Evolutionary conservation across 331 rosid species (phyloP), one percentile per base, ranked within the genome.

Genomic region (Prunus yedoensis): DNA sequence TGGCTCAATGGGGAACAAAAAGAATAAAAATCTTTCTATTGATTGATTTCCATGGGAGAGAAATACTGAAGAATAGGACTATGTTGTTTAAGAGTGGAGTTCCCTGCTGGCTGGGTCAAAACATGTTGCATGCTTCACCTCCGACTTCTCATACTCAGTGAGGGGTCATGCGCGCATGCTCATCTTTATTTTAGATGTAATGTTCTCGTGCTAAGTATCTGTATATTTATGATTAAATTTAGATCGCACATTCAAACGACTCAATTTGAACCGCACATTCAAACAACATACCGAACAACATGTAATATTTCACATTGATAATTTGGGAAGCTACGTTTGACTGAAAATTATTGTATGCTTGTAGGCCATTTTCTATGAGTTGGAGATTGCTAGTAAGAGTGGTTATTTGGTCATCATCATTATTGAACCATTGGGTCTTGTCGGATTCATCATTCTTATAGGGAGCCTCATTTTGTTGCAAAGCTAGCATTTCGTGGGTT

Each of bases 1-100:
- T 82, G 83, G 64, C 85, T 78, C 80, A 78, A 85, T 16, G 84
- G 91, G 93, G 89, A 87, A 85, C 93, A 91, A 77, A 75, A 3
- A 76, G 93, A 87, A 88, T 85, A 77, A 88, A 85, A 83, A 87
- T 83, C 87, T 84, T 80, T 77, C 28, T 64, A 47, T 80, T 77
- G 91, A 87, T 83, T 83, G 91, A 87, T 83, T 83, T 82, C 70
- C 70, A 83, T 74, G 80, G 49, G 43, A 30, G 47, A 71, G 77
- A 79, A 79, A 61, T 52, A 79, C 35, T 13, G 73, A 68, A n/a
- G 11, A 12, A 18, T 28, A 30, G 71, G 81, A 78, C 73, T 79
- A 58, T 41, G 41, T 79, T 82, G 58, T 74, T 58, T 16, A 63
- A 16, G 72, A 27, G 62, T 68, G 71, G 75, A 35, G 45, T 67